phyloP scores from a whole-genome alignment of 2,329 filamentous ascomycete genomes.

The Aureobasidium leucospermi region DNA sequence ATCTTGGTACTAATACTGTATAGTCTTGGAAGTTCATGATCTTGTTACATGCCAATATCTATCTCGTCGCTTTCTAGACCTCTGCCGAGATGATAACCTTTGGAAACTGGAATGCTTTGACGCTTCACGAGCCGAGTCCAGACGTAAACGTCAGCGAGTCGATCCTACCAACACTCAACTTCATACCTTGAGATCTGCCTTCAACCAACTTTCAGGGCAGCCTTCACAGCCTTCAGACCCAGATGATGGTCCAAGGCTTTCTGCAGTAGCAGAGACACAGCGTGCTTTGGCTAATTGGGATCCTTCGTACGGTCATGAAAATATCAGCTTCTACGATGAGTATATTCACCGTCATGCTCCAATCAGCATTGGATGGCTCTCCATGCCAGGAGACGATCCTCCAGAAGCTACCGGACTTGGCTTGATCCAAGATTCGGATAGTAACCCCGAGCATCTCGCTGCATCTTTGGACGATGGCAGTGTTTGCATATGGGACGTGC shows the following conservation, averaged over 20 bases:
- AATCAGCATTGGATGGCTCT: conserved; percentile 69
- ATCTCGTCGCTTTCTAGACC: conserved; percentile 55
- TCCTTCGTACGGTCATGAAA: conserved; percentile 63
- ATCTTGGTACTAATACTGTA: neutral
- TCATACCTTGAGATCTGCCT: neutral
- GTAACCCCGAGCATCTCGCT: conserved; percentile 54
- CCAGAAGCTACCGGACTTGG: conserved; percentile 69
- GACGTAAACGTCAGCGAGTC: conserved; percentile 46
- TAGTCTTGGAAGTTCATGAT: conserved; percentile 57
- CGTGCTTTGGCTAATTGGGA: conserved; percentile 76
- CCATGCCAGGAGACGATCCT: conserved; percentile 47
- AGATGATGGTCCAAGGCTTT: neutral
- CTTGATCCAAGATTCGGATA: conserved; percentile 49
- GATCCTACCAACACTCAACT: conserved; percentile 4
- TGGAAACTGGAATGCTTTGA: conserved; percentile 74
- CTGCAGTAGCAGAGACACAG: conserved; percentile 33
- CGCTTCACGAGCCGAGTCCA: conserved; percentile 57
- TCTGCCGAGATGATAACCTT: conserved; percentile 66
- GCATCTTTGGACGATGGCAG: conserved; percentile 80
- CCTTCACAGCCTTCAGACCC: neutral
- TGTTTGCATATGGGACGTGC: conserved; percentile 71
- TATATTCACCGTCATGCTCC: conserved; percentile 76
- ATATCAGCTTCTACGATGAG: conserved; percentile 78
- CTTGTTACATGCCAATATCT: conserved; percentile 63
- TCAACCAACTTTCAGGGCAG: conserved; percentile 1